These are phyloP conservation scores for Saccharomyces hybrid DNA, from an alignment of 1,139 yeast genomes.

Conservation along the genomic window DNA sequence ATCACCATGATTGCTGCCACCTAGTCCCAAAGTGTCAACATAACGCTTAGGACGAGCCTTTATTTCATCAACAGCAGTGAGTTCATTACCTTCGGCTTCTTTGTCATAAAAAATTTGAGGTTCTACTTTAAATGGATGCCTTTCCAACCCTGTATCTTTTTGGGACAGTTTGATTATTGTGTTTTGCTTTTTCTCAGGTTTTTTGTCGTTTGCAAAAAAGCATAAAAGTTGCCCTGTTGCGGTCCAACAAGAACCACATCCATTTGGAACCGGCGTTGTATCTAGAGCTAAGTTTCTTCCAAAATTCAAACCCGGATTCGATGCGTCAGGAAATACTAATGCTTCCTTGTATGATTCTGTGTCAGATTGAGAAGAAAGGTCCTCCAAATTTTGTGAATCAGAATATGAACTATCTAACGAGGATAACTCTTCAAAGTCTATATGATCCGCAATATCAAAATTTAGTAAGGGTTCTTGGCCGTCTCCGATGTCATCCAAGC, in stretches of 20 bases:
- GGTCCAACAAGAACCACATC: constrained; percentile 89
- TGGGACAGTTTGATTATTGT: constrained; percentile 38
- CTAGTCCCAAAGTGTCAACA: background rate
- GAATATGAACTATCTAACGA: constrained; percentile 28
- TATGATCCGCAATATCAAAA: constrained; percentile 26
- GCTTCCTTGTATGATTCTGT: constrained; percentile 25
- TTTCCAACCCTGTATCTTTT: constrained; percentile 32
- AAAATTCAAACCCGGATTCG: constrained; percentile 11
- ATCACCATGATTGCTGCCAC: background rate
- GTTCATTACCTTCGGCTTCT: constrained; percentile 2
- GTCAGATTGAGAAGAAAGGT: constrained; percentile 20
- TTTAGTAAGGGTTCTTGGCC: constrained; percentile 24
- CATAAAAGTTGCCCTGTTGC: constrained; percentile 71
- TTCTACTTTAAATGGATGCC: constrained; percentile 2
- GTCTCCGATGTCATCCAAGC: constrained; percentile 35
- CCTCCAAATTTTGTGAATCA: constrained; percentile 24
- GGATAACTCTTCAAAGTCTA: constrained; percentile 26
- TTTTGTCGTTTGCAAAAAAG: constrained; percentile 60
- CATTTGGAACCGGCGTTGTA: constrained; percentile 84
- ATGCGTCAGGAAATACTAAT: constrained; percentile 11
- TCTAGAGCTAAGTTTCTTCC: constrained; percentile 41
- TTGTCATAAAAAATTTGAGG: background rate
- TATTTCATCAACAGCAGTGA: constrained; percentile 10
- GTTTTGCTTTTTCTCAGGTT: constrained; percentile 32
- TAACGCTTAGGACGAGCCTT: constrained; percentile 5